A percentile compares a stretch with the other conserved stretches of the same genome.
phyloP scores from a whole-genome alignment of 371 early-diverging fungal species.

The Chytridium lagenaria region DNA sequence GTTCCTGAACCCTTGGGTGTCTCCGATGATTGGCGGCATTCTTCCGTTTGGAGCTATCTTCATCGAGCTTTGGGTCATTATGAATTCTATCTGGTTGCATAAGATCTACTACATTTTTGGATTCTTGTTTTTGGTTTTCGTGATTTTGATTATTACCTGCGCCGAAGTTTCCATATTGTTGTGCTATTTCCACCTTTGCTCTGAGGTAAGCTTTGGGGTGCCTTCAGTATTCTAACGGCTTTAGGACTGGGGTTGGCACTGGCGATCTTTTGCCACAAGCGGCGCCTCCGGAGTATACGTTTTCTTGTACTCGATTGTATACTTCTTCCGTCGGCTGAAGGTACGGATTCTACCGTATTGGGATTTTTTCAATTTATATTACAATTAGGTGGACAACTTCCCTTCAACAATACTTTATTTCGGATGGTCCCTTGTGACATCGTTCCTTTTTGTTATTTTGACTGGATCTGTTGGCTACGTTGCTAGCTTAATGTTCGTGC shows the following conservation, averaged over 20 bases:
- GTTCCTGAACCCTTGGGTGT: conserved; percentile 74
- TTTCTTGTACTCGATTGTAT: conserved; percentile 78
- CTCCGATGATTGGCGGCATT: conserved; percentile 83
- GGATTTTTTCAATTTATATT: background rate
- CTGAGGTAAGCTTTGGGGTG: conserved; percentile 62
- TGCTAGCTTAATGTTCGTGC: conserved; percentile 76
- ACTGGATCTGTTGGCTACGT: conserved; percentile 86
- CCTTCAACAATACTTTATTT: conserved; percentile 87
- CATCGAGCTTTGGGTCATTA: conserved; percentile 83
- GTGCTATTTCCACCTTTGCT: conserved; percentile 88
- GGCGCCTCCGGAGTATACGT: conserved; percentile 90
- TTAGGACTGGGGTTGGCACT: conserved; percentile 91
- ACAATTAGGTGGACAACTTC: conserved; percentile 69
- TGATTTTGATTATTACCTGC: conserved; percentile 80
- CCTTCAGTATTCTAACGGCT: background rate
- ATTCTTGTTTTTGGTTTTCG: conserved; percentile 81
- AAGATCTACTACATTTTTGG: conserved; percentile 88
- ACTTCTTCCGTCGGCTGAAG: conserved; percentile 33
- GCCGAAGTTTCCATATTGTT: conserved; percentile 86
- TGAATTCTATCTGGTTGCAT: conserved; percentile 85
- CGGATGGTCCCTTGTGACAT: conserved; percentile 86
- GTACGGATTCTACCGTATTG: background rate
- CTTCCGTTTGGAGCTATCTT: conserved; percentile 91
- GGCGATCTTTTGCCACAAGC: conserved; percentile 90
- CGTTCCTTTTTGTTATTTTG: conserved; percentile 53